Base-by-base conservation (phyloP, 2,329 filamentous ascomycete genomes). In the Aspergillus udagawae region DNA sequence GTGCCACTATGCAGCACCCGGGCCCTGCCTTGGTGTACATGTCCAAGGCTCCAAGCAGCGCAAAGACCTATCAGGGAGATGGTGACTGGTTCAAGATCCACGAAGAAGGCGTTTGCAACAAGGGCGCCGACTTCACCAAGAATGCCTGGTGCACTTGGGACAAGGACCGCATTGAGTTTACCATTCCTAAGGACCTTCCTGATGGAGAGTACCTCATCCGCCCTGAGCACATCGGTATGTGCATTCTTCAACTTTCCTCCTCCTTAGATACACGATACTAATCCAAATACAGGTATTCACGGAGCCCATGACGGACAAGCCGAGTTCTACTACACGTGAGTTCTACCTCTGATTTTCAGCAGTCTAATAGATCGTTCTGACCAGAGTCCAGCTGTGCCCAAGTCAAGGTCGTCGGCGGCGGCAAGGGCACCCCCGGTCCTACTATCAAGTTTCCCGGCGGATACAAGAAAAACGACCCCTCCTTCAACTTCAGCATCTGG, bases 161-260 rank as follows among this genome's bases (percentile, higher is more conserved):
- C 17, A 56, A 47, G 38, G 49, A 52, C 28, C 49, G 49, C 20
- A 38, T 56, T 48, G 54, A 56, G 38, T 73, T 79, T 25, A 73
- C 65, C 35, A 74, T 81, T 54, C 78, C 79, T 17, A 59, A 63
- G 29, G 77, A 73, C 56, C 71, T 80, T 17, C 68, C 73, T 1
- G 65, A 77, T 23, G 78, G 79, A 49, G 77, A 80, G 56, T 81
- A 81, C 61, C 73, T 81, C 27, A 64, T 81, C 4, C 74, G 79
- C 4, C 74, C 77, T 17, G 79, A 81, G 67, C 77, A 80, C 60
- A 79, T 80, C 55, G 79, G 71, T 5, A 72, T 80, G n/a, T 77
- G 80, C 67, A 66, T 63, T 3, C 3, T 25, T 4, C 25, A 25
- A 4, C 10, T 45, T 17, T 42, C 1, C 4, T 23, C 20, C 12